A percentile compares a stretch with the other conserved stretches of the same genome.
These are phyloP conservation scores for Ceratobasidium papillatum DNA, from an alignment of 1,284 basidiomycete genomes.

Conservation along the genomic window DNA sequence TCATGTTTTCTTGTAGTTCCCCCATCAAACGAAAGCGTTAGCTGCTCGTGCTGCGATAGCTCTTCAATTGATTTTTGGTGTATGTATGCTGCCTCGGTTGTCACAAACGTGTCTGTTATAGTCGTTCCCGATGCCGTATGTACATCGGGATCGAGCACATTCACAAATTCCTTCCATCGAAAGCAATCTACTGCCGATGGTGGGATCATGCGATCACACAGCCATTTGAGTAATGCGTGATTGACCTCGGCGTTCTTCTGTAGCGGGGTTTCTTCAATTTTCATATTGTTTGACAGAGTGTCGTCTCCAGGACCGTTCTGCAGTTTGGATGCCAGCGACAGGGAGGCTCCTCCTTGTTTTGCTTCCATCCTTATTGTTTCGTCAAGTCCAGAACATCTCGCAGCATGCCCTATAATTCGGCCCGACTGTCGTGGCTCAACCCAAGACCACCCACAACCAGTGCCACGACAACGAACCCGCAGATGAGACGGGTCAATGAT, in stretches of 20 bases:
- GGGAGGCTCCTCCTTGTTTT: background rate
- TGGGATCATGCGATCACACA: slow-evolving; percentile 25
- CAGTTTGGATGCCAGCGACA: slow-evolving; percentile 12
- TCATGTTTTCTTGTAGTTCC: slow-evolving; percentile 42
- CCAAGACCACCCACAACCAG: slow-evolving; percentile 27
- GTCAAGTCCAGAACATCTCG: background rate
- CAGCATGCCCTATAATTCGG: background rate
- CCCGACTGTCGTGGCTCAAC: background rate
- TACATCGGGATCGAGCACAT: background rate
- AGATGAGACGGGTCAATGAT: slow-evolving; percentile 3
- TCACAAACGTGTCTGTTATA: slow-evolving; percentile 9
- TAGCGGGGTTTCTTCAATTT: background rate
- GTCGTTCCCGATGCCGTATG: slow-evolving; percentile 8
- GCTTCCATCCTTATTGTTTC: background rate
- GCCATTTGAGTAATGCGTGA: slow-evolving; percentile 22
- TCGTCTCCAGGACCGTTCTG: background rate
- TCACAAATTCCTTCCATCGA: slow-evolving; percentile 9
- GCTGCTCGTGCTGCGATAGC: slow-evolving; percentile 35
- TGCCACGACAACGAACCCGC: slow-evolving; percentile 1
- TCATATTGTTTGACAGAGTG: background rate
- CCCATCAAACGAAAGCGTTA: slow-evolving; percentile 46
- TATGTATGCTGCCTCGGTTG: slow-evolving; percentile 22
- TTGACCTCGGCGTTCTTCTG: background rate
- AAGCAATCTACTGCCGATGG: slow-evolving; percentile 17
- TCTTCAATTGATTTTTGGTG: background rate